Conservation (phyloP, 2,329 filamentous ascomycete genomes). For the Clarireedia monteithiana region DNA sequence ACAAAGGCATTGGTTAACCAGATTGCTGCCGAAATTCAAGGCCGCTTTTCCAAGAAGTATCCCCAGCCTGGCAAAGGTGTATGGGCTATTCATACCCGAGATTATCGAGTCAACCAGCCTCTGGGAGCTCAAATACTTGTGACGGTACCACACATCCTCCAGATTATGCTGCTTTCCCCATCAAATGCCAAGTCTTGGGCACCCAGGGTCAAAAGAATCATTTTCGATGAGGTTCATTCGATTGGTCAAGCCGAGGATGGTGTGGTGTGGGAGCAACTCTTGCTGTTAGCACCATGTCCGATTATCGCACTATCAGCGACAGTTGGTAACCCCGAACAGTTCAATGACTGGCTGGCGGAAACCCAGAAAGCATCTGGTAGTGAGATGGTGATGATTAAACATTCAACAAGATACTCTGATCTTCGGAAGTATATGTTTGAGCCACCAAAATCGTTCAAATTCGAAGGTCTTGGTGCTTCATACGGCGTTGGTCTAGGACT, state of each 20-base stretch:
- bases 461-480: slow-evolving; percentile 29
- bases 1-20: slow-evolving; percentile 80
- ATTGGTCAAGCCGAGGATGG: slow-evolving; percentile 73
- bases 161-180: slow-evolving; percentile 66
- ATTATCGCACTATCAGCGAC: slow-evolving; percentile 76
- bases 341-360: slow-evolving; percentile 58
- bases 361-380: slow-evolving; percentile 57
- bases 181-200: slow-evolving; percentile 61
- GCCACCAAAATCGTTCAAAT: slow-evolving; percentile 37
- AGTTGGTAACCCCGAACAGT: slow-evolving; percentile 66
- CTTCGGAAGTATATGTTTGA: slow-evolving; percentile 66
- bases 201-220: slow-evolving; percentile 61
- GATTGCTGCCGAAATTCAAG: slow-evolving; percentile 72
- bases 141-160: slow-evolving; percentile 70
- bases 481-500: slow-evolving; percentile 35
- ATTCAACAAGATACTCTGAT: slow-evolving; percentile 66
- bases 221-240: slow-evolving; percentile 77
- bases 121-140: slow-evolving; percentile 67
- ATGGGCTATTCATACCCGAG: slow-evolving; percentile 72
- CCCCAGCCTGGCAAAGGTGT: slow-evolving; percentile 54
- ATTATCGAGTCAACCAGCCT: slow-evolving; percentile 68
- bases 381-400: slow-evolving; percentile 59
- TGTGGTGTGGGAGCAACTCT: slow-evolving; percentile 69
- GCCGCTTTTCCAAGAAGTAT: slow-evolving; percentile 58
- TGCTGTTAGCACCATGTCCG: slow-evolving; percentile 66